Evolutionary conservation across 306 rosid genomes (phyloP).

Genomic region (Casuarina cunninghamiana): DNA sequence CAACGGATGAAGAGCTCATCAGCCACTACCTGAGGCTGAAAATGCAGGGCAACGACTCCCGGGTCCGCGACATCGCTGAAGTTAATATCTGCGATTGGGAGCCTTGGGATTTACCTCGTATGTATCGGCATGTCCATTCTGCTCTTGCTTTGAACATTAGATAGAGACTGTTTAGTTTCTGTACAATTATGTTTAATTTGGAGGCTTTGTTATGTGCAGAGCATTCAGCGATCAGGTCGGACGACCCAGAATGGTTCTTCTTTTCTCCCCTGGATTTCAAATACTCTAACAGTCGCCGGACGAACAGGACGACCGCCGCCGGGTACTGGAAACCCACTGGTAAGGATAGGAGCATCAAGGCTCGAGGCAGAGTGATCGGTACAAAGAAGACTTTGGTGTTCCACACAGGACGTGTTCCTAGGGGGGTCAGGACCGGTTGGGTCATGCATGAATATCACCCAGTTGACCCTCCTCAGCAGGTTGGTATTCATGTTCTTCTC

Average conservation of each 20-base stretch:
- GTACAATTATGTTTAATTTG: neutral
- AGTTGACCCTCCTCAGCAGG: slow-evolving; percentile 30
- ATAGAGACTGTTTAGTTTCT: neutral
- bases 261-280: slow-evolving; percentile 41
- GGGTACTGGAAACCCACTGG: slow-evolving; percentile 86
- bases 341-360: slow-evolving; percentile 32
- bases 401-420: slow-evolving; percentile 32
- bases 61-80: slow-evolving; percentile 29
- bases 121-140: neutral
- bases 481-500: slow-evolving; percentile 7
- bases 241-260: slow-evolving; percentile 64
- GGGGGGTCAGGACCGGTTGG: slow-evolving; percentile 43
- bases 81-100: slow-evolving; percentile 49
- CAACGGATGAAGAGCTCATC: slow-evolving; percentile 70
- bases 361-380: slow-evolving; percentile 40
- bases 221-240: slow-evolving; percentile 30
- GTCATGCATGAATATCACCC: slow-evolving; percentile 68
- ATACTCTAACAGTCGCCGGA: slow-evolving; percentile 27
- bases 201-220: slow-evolving; percentile 17
- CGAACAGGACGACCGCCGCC: slow-evolving; percentile 39
- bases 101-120: slow-evolving; percentile 65
- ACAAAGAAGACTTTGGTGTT: slow-evolving; percentile 66
- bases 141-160: neutral
- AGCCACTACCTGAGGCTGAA: slow-evolving; percentile 45
- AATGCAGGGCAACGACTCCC: slow-evolving; percentile 20